A percentile compares a stretch with the other conserved stretches of the same genome.
These are phyloP conservation scores for Saccharomycodes ludwigii DNA, from an alignment of 805 yeast genomes.

Conservation along the genomic window DNA sequence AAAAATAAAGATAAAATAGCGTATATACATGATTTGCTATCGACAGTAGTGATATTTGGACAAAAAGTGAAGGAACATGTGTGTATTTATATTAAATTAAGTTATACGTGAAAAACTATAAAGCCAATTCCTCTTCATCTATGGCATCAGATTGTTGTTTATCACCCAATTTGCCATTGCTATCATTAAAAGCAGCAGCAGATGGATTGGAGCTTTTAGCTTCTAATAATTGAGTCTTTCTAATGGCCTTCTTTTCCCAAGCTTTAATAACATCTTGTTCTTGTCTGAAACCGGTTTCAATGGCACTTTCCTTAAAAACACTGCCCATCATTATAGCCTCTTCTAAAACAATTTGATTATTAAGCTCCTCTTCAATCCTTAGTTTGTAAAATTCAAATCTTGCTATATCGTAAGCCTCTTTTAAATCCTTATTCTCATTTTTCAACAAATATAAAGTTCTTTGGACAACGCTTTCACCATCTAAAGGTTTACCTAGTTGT, in stretches of 20 bases:
- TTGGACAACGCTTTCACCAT: constrained; percentile 83
- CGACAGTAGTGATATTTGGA: too few species aligned
- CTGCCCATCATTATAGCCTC: constrained; percentile 83
- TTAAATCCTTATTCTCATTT: constrained; percentile 23
- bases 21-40: too few species aligned
- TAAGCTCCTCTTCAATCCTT: constrained; percentile 74
- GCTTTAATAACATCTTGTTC: constrained; percentile 61
- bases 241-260: constrained; percentile 64
- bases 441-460: constrained; percentile 48
- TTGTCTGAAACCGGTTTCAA: constrained; percentile 54
- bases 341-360: constrained; percentile 59
- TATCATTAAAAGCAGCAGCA: too few species aligned
- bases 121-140: too few species aligned
- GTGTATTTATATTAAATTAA: too few species aligned
- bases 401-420: constrained; percentile 74
- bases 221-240: constrained; percentile 42
- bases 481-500: constrained; percentile 63
- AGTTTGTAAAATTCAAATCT: constrained; percentile 79
- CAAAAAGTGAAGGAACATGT: too few species aligned
- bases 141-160: too few species aligned
- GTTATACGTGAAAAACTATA: too few species aligned
- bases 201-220: constrained; percentile 31
- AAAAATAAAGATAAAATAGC: too few species aligned
- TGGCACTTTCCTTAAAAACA: constrained; percentile 44
- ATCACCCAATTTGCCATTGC: too few species aligned